Conservation (phyloP, 306 rosid species). For the Sindora glabra region DNA sequence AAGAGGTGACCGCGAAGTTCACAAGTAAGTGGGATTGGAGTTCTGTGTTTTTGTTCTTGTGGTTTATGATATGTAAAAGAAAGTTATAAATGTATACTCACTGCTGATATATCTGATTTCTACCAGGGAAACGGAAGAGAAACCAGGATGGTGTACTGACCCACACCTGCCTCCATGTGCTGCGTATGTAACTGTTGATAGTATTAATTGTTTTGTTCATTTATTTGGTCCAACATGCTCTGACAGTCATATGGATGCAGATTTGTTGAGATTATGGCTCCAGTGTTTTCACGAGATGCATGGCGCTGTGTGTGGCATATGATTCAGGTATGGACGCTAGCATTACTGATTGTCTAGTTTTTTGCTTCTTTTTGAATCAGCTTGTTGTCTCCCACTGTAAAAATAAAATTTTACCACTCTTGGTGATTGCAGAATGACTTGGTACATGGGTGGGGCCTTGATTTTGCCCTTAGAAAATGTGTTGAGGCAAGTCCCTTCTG, state of each 20-base stretch:
- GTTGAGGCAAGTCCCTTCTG: conserved; percentile 56
- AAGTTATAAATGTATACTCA: background rate
- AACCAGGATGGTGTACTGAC: conserved; percentile 93
- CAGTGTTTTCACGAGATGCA: conserved; percentile 92
- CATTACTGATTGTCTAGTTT: too few species aligned
- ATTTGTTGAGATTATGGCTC: conserved; percentile 98
- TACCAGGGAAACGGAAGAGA: conserved; percentile 70
- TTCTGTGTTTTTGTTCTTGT: conserved; percentile 1
- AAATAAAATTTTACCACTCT: background rate
- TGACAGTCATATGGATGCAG: conserved; percentile 32
- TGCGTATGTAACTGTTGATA: conserved; percentile 46
- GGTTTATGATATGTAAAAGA: background rate
- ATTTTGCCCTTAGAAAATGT: conserved; percentile 88
- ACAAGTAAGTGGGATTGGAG: conserved; percentile 55
- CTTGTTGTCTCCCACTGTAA: background rate
- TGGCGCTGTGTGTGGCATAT: conserved; percentile 99
- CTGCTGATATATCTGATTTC: conserved; percentile 4
- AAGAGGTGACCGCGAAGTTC: conserved; percentile 88
- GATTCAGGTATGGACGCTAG: conserved; percentile 59
- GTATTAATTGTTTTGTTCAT: background rate
- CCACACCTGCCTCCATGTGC: conserved; percentile 99
- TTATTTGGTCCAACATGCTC: background rate
- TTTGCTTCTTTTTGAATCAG: background rate
- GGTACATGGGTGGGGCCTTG: conserved; percentile 99
- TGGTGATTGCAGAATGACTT: conserved; percentile 70